Percentiles rank a stretch among this genome's conserved stretches.
Evolutionary conservation across 257 asterid species (phyloP).

Genomic region (Fraxinus americana): DNA sequence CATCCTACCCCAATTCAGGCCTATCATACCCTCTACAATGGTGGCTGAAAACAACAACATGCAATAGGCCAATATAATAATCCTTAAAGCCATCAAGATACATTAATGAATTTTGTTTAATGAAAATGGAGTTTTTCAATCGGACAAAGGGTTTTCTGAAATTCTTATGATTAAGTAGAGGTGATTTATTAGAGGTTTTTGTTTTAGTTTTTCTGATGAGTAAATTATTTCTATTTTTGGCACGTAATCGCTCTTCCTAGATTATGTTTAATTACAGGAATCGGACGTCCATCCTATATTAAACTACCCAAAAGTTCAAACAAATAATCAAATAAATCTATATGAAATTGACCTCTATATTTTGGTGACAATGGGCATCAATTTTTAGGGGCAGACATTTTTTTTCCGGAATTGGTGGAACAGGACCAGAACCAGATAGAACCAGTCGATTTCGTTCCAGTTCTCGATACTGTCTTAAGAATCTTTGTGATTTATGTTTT

Average conservation of each 20-base stretch:
- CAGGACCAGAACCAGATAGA: too few relatives aligned
- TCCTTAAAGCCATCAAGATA: background rate
- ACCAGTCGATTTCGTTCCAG: too few relatives aligned
- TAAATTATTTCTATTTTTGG: background rate
- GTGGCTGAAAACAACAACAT: background rate
- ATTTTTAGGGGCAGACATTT: too few relatives aligned
- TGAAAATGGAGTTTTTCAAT: background rate
- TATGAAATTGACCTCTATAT: background rate
- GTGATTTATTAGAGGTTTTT: background rate
- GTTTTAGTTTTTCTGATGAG: background rate
- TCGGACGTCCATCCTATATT: background rate
- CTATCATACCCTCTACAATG: slow-evolving; percentile 23
- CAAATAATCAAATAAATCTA: too few relatives aligned
- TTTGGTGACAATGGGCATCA: background rate
- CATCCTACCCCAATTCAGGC: slow-evolving; percentile 37
- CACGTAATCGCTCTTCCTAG: background rate
- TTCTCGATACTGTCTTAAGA: too few relatives aligned
- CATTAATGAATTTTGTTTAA: background rate
- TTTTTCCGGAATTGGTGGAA: too few relatives aligned
- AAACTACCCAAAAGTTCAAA: background rate
- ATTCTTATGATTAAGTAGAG: background rate
- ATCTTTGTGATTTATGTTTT: too few relatives aligned
- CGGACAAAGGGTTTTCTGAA: background rate
- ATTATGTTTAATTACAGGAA: background rate
- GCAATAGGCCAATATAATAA: background rate